phyloP scores from a whole-genome alignment of 371 early-diverging fungal species.

The Apophysomyces variabilis region DNA sequence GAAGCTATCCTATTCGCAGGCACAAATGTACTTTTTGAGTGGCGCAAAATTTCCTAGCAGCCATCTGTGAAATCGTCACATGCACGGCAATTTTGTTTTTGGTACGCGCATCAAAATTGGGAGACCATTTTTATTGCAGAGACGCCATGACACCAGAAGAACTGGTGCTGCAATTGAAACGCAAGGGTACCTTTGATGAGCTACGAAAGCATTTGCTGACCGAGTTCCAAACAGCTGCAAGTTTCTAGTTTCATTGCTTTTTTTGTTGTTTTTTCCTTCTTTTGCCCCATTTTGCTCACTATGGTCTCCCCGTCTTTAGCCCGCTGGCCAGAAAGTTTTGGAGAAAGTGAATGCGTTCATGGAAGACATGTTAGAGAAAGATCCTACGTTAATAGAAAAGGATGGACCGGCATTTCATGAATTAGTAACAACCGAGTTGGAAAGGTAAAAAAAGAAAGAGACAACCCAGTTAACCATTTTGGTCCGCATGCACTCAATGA shows the following conservation, averaged over 20 bases:
- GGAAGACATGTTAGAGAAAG: constrained; percentile 34
- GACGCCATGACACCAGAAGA: constrained; percentile 46
- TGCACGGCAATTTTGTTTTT: background rate
- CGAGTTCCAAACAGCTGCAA: constrained; percentile 41
- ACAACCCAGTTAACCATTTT: background rate
- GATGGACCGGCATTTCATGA: constrained; percentile 31
- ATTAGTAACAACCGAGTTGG: constrained; percentile 31
- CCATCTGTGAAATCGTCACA: background rate
- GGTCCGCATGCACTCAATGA: background rate
- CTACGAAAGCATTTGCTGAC: constrained; percentile 39
- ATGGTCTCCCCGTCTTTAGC: constrained; percentile 16
- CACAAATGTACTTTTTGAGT: too few relatives aligned
- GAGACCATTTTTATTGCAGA: background rate
- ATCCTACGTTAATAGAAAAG: constrained; percentile 39
- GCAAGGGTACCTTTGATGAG: constrained; percentile 49
- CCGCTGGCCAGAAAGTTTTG: constrained; percentile 30
- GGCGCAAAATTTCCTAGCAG: background rate
- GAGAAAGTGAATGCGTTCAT: constrained; percentile 32
- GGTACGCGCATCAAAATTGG: background rate
- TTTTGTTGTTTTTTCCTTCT: background rate
- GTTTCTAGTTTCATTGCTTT: background rate
- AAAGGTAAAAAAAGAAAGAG: constrained; percentile 27
- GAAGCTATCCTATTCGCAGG: too few relatives aligned
- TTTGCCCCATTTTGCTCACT: background rate
- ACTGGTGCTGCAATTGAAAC: constrained; percentile 43